Evolutionary conservation across 192 early-diverging fungal genomes (phyloP).

Genomic region (Coemansia sp.): DNA sequence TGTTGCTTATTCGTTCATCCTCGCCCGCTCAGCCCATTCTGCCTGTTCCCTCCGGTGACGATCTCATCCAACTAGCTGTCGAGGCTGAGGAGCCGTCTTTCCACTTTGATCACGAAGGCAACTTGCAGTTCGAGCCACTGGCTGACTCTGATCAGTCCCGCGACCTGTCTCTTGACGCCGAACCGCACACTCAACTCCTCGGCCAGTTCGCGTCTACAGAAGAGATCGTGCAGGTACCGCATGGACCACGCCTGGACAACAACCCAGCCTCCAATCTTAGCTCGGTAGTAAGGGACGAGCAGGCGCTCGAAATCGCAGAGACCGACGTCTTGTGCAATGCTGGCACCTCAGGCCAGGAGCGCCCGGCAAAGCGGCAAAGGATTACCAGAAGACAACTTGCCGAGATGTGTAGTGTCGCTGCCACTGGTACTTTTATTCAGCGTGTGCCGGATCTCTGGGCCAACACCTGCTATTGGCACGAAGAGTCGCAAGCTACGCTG

Average conservation of each 20-base stretch:
- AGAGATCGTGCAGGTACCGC: not conserved
- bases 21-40: not conserved
- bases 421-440: not conserved
- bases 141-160: not conserved
- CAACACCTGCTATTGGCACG: constrained; percentile 30
- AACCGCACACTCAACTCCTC: not conserved
- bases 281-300: not conserved
- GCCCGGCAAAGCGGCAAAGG: not conserved
- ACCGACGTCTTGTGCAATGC: not conserved
- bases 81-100: constrained; percentile 9
- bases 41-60: not conserved
- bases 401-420: not conserved
- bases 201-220: not conserved
- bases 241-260: not conserved
- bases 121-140: constrained; percentile 22
- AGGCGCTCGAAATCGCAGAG: constrained; percentile 11
- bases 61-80: not conserved
- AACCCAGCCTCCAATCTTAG: not conserved
- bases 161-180: not conserved
- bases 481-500: not conserved
- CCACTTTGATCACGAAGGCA: constrained; percentile 31
- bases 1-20: not conserved
- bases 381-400: not conserved
- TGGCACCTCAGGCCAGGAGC: not conserved
- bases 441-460: constrained; percentile 27